phyloP scores from a whole-genome alignment of 805 yeast species.

The Ogataea nitratoaversa region DNA sequence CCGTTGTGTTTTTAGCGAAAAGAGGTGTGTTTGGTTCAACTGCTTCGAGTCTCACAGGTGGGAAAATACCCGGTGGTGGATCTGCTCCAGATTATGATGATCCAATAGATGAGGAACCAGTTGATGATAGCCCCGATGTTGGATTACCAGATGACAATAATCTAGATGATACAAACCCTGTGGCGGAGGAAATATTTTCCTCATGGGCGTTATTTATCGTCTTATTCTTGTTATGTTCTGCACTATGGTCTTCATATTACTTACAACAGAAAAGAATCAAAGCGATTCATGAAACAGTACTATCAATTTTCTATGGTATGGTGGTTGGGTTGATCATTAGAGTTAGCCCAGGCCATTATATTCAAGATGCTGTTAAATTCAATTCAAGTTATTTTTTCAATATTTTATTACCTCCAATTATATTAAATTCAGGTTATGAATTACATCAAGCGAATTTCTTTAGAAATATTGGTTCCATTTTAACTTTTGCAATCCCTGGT shows the following conservation, averaged over 20 bases:
- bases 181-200: conserved; percentile 90
- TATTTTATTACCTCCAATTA: conserved; percentile 91
- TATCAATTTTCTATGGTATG: conserved; percentile 96
- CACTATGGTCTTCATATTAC: conserved; percentile 93
- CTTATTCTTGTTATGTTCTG: conserved; percentile 72
- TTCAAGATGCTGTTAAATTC: conserved; percentile 94
- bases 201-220: conserved; percentile 96
- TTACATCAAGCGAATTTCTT: conserved; percentile 94
- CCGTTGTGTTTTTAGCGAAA: conserved; percentile 20
- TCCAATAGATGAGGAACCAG: conserved; percentile 34
- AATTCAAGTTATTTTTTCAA: conserved; percentile 93
- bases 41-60: conserved; percentile 14
- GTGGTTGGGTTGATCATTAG: conserved; percentile 88
- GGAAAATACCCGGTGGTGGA: conserved; percentile 8
- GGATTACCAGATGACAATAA: conserved; percentile 49
- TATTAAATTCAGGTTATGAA: conserved; percentile 93
- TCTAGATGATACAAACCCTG: conserved; percentile 68
- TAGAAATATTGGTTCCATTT: conserved; percentile 82
- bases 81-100: conserved; percentile 11
- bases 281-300: conserved; percentile 95
- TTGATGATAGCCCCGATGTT: conserved; percentile 34
- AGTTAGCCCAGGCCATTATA: conserved; percentile 91
- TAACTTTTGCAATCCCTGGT: conserved; percentile 95
- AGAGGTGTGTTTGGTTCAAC: conserved; percentile 22
- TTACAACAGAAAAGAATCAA: conserved; percentile 86